Percentiles rank a stretch among this genome's conserved stretches.
These are phyloP conservation scores for Cryptosporidium parvum DNA, from an alignment of 169 alveolate species.

Conservation along the genomic window DNA sequence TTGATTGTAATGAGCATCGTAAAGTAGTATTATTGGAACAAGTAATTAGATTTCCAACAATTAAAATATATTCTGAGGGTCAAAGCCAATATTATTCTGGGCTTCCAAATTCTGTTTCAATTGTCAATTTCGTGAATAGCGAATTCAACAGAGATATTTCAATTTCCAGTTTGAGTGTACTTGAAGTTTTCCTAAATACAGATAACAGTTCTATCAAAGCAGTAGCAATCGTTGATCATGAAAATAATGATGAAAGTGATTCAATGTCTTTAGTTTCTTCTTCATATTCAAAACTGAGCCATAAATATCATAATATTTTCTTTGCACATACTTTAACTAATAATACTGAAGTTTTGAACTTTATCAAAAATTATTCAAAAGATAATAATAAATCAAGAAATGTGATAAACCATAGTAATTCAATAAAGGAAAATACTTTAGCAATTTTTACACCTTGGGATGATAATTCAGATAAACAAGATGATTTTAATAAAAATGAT, in stretches of 20 bases:
- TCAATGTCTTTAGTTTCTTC: conserved; percentile 8
- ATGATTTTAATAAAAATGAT: not conserved
- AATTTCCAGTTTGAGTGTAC: conserved; percentile 11
- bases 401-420: not conserved
- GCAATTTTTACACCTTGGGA: conserved; percentile 70
- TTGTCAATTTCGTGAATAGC: conserved; percentile 35
- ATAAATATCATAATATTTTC: conserved; percentile 44
- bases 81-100: conserved; percentile 47
- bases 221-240: conserved; percentile 47
- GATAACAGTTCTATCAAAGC: conserved; percentile 34
- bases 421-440: conserved; percentile 1
- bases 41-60: conserved; percentile 59
- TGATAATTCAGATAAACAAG: conserved; percentile 3
- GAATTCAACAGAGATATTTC: conserved; percentile 52
- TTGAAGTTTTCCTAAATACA: conserved; percentile 7
- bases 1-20: conserved; percentile 68
- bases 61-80: conserved; percentile 56
- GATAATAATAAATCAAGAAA: conserved; percentile 2
- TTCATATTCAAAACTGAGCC: conserved; percentile 42
- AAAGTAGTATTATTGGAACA: conserved; percentile 50
- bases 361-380: not conserved
- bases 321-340: conserved; percentile 44
- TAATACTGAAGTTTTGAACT: conserved; percentile 40
- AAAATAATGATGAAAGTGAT: not conserved
- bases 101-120: conserved; percentile 47